Base-by-base conservation (phyloP, 371 early-diverging fungal genomes). In the Phascolomyces articulosus region DNA sequence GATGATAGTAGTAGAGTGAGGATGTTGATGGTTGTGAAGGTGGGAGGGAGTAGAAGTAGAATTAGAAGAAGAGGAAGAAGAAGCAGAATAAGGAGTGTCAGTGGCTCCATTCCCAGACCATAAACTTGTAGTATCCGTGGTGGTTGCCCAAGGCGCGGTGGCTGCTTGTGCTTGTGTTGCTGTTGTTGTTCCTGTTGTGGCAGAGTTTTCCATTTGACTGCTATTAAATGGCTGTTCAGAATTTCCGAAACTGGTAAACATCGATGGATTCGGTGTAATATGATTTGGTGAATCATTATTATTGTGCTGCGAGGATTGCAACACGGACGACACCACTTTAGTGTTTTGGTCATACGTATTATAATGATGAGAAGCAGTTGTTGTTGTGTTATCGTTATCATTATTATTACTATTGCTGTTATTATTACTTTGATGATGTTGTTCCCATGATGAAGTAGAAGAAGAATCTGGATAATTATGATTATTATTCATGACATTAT, bases 171-270 rank as follows among this genome's bases (percentile, higher is more conserved):
- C n/a, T n/a, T n/a, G n/a, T n/a, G n/a, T n/a, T n/a, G n/a, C n/a
- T n/a, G n/a, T n/a, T n/a, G n/a, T n/a, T n/a, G n/a, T n/a, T n/a
- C n/a, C n/a, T 15, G 51, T 15, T 20, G 24, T 51, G 26, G 51
- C 26, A 1, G 51, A 51, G 10, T 11, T 51, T 51, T 24, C 51
- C 24, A 51, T 51, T 23, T 51, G 51, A 51, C 51, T 51, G 51
- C 51, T 51, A 24, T 34, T 34, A 34, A 23, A 51, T 20, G 51
- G 51, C 24, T 51, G 51, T 23, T 24, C 51, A 24, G 23, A 7
- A 51, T 51, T 51, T 51, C 51, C 51, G 51, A 51, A 51, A 51
- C 51, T 24, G 51, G 51, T 24, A 51, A 51, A 51, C 51, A 51
- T 51, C 7, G 51, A 51, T 51, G 51, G 9, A 51, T 51, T 51